These are phyloP conservation scores for Capsicum baccatum DNA, from an alignment of 257 asterid genomes.

Conservation along the genomic window DNA sequence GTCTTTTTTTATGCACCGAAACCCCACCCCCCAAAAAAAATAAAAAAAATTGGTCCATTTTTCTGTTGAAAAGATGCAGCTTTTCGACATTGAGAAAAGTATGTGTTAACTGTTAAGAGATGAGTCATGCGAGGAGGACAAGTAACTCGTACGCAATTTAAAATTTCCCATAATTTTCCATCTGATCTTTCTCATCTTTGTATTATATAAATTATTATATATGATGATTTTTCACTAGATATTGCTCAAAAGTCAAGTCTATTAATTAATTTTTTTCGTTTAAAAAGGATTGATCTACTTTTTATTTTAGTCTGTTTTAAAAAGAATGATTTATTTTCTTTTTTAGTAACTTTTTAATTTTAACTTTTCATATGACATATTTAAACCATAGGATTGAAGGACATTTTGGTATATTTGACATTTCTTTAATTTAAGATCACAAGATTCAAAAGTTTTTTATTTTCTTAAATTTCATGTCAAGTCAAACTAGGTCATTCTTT, in stretches of 20 bases:
- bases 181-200: background rate
- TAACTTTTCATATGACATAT: too few relatives aligned
- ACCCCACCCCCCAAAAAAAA: background rate
- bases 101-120: background rate
- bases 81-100: slow-evolving; percentile 3
- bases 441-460: too few relatives aligned
- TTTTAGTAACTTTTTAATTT: too few relatives aligned
- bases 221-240: background rate
- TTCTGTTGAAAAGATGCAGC: background rate
- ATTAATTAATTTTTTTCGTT: background rate
- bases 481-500: too few relatives aligned
- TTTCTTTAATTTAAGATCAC: too few relatives aligned
- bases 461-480: too few relatives aligned
- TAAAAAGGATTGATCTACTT: too few relatives aligned
- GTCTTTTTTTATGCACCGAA: background rate
- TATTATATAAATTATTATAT: background rate
- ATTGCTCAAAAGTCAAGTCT: slow-evolving; percentile 25
- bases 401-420: too few relatives aligned
- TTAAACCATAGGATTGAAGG: too few relatives aligned
- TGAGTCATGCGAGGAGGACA: background rate
- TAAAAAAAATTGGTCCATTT: background rate
- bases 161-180: background rate
- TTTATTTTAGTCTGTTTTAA: too few relatives aligned
- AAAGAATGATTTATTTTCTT: too few relatives aligned
- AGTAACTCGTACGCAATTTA: slow-evolving; percentile 5